Evolutionary conservation across 2,329 filamentous ascomycete genomes (phyloP), one percentile per base, ranked within the genome.

Genomic region (Zymoseptoria passerinii): DNA sequence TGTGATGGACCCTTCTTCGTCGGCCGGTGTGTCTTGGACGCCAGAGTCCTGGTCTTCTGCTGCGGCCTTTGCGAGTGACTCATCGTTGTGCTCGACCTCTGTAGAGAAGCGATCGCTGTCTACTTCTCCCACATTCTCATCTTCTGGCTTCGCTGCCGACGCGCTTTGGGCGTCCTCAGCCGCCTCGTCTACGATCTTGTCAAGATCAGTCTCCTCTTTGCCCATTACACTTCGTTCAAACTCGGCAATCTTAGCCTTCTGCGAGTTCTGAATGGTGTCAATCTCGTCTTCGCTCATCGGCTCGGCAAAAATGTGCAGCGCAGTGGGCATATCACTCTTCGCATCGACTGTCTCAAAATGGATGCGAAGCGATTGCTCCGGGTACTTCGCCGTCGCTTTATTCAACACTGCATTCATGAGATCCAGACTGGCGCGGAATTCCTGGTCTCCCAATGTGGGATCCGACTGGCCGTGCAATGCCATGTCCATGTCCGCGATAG

Each of bases 231-330:
- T 73, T 57, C 78, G 79, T 71, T 95, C 87, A 64, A 89, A 89
- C 10, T 81, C 81, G 52, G 87, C 84, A 20, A 91, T 81, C 35
- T 83, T 81, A 18, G 78, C 82, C 62, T 83, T 83, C 58, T 83
- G 85, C 13, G 79, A 79, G 20, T 78, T 81, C 71, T 97, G 92
- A n/a, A 94, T 88, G 10, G 75, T 73, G 18, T 87, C 77, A 62
- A 95, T 89, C 55, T 90, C 80, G 4, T 85, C 81, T 4, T 89
- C 81, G 0, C 82, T 82, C 55, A 97, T 85, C 3, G 94, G 92
- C 72, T 95, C 88, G 13, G 87, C 92, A 69, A 96, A 95, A 55
- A 97, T 84, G 69, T 95, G 92, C 83, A 96, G 92, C 66, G 87
- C 87, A 82, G 7, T 63, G 8, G 64, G 61, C 48, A 64, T 58